Evolutionary conservation across 345 rosid genomes (phyloP).

Genomic region (Linum lewisii): DNA sequence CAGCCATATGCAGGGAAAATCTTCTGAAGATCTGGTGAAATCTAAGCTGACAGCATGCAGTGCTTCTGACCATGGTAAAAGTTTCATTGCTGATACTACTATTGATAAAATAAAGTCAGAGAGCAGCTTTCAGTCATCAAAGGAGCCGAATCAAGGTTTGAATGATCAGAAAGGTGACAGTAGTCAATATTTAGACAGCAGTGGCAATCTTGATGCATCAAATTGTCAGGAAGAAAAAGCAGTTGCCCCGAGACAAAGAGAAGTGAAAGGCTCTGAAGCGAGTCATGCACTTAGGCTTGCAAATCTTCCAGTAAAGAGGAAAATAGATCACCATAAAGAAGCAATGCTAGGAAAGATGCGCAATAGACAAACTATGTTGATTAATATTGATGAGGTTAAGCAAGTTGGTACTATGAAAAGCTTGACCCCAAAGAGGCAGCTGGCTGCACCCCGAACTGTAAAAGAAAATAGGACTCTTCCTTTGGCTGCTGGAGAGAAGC

Average conservation of each 20-base stretch:
- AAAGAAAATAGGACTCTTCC: conserved; percentile 55
- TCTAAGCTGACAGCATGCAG: too few relatives aligned
- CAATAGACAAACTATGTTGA: conserved; percentile 80
- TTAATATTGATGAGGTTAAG: conserved; percentile 87
- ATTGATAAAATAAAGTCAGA: too few relatives aligned
- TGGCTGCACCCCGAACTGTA: conserved; percentile 46
- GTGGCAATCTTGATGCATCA: conserved; percentile 28
- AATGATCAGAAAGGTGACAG: conserved; percentile 33
- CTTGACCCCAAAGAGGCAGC: conserved; percentile 73
- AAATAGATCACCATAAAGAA: conserved; percentile 85
- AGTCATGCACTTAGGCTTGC: conserved; percentile 60
- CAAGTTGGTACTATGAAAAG: conserved; percentile 71
- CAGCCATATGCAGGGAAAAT: too few relatives aligned
- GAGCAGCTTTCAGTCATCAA: conserved; percentile 19
- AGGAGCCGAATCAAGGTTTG: conserved; percentile 27
- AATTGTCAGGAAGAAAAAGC: conserved; percentile 42
- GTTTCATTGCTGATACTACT: too few relatives aligned
- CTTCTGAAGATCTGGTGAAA: too few relatives aligned
- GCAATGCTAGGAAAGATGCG: conserved; percentile 98
- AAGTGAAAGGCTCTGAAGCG: conserved; percentile 76
- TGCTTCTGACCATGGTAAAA: too few relatives aligned
- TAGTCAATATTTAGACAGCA: conserved; percentile 36
- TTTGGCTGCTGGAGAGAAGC: conserved; percentile 44
- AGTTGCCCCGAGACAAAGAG: conserved; percentile 48
- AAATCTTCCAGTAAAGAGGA: conserved; percentile 68